phyloP scores from a whole-genome alignment of 345 rosid genomes.

The Aethionema arabicum region DNA sequence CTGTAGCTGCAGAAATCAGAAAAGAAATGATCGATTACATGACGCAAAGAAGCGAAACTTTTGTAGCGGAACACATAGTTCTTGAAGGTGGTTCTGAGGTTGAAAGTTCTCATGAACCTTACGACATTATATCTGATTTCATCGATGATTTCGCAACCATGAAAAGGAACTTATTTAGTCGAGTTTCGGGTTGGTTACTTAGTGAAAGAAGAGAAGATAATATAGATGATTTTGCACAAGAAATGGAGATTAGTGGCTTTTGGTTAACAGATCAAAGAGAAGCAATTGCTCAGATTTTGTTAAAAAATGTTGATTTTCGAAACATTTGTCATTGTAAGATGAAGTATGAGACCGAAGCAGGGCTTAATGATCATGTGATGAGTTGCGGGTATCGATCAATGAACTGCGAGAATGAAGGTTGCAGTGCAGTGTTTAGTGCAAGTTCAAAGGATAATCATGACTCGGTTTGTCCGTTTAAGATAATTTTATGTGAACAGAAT shows the following conservation, averaged over 20 bases:
- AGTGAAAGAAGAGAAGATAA: slow-evolving; percentile 87
- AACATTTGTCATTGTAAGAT: slow-evolving; percentile 59
- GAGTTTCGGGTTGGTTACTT: slow-evolving; percentile 82
- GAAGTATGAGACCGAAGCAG: slow-evolving; percentile 55
- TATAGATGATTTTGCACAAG: slow-evolving; percentile 81
- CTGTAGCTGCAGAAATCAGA: slow-evolving; percentile 73
- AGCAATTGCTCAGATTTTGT: slow-evolving; percentile 52
- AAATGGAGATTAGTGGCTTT: slow-evolving; percentile 78
- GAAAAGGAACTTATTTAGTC: slow-evolving; percentile 68
- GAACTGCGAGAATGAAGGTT: slow-evolving; percentile 72
- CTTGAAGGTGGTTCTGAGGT: slow-evolving; percentile 48
- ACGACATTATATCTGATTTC: slow-evolving; percentile 59
- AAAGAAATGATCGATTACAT: slow-evolving; percentile 70
- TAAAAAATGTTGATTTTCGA: slow-evolving; percentile 78
- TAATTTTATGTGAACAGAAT: slow-evolving; percentile 77
- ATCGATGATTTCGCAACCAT: slow-evolving; percentile 70
- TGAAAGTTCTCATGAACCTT: slow-evolving; percentile 67
- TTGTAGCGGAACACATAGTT: slow-evolving; percentile 70
- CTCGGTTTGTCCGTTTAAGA: slow-evolving; percentile 71
- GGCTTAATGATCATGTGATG: slow-evolving; percentile 48
- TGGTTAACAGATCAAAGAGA: slow-evolving; percentile 68
- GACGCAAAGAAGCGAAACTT: slow-evolving; percentile 66
- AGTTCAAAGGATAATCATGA: slow-evolving; percentile 66
- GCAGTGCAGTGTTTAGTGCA: slow-evolving; percentile 51
- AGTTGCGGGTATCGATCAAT: slow-evolving; percentile 60